A percentile compares a stretch with the other conserved stretches of the same genome.
Conservation (phyloP, 2,329 filamentous ascomycete genomes). For the Cercospora canescens region DNA sequence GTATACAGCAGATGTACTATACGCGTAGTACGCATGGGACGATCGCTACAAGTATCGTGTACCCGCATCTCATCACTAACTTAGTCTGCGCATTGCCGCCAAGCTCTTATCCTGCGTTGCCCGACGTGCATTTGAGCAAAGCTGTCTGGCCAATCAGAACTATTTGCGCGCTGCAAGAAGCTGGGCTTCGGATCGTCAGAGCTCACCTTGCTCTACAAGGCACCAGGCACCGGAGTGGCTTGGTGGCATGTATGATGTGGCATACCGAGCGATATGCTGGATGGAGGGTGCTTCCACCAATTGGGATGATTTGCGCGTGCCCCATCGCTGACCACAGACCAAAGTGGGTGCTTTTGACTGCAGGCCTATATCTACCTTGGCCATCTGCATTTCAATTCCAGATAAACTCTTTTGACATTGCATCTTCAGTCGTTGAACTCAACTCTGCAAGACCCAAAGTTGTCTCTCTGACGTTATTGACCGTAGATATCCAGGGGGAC, state of each 20-base stretch:
- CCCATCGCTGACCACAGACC: not conserved
- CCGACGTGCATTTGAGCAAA: not conserved
- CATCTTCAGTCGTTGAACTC: not conserved
- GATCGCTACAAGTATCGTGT: no score
- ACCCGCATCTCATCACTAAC: no score
- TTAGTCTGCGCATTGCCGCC: no score
- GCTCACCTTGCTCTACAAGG: not conserved
- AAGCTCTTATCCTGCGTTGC: not conserved
- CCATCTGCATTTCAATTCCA: no score
- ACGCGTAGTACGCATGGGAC: no score
- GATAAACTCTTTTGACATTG: no score
- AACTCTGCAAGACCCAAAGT: not conserved
- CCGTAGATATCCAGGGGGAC: not conserved
- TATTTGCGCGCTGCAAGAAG: not conserved
- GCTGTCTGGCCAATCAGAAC: not conserved
- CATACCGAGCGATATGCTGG: not conserved
- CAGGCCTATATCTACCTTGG: not conserved
- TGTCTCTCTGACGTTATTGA: no score
- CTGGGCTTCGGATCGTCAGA: no score
- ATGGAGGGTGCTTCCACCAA: not conserved
- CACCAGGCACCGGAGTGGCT: not conserved
- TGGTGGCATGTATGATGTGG: not conserved
- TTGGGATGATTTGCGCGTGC: not conserved
- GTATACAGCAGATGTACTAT: no score
- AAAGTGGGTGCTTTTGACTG: not conserved